Evolutionary conservation across 176 grass and related monocot species (phyloP), one percentile per base, ranked within the genome.

Genomic region (Zizania latifolia): DNA sequence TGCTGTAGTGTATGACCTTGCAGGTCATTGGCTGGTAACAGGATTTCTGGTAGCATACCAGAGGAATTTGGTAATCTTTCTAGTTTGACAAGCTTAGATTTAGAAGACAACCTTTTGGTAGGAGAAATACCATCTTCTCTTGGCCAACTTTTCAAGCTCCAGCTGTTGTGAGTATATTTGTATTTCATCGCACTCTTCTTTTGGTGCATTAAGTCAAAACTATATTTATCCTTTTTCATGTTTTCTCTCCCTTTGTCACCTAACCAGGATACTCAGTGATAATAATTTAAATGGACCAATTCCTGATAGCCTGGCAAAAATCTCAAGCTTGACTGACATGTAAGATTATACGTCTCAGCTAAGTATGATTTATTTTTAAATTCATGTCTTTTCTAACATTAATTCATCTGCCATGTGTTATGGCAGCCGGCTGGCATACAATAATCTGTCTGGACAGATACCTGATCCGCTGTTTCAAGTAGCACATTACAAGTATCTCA

Each of bases 41-140:
- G 69, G 29, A 87, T 96, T 81, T 82, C 92, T 7, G 92, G 92
- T 70, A 39, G 39, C 50, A 77, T 96, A 87, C 92, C 89, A 24
- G 73, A 76, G 74, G 37, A 85, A 68, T 86, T 92, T 74, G 92
- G 92, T 70, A 85, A 92, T 65, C 76, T 96, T 58, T 89, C 77
- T 43, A 96, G 81, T 67, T 83, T 96, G 68, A 89, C 62, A 65
- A 96, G 33, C 69, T 84, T 96, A 79, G 58, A 79, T 66, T 82
- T 96, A 75, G 80, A 92, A 77, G 83, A 85, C 55, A 96, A 92
- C 78, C 69, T 78, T 39, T 78, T 96, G 59, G 77, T 15, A 68
- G 92, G 92, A 72, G 54, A 84, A 75, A 86, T 96, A 92, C 92
- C 92, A 16, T 30, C 67, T 87, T 89, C 92, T 72, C 83, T 96